These are phyloP conservation scores for Starmerella floricola DNA, from an alignment of 805 yeast species.

Conservation along the genomic window DNA sequence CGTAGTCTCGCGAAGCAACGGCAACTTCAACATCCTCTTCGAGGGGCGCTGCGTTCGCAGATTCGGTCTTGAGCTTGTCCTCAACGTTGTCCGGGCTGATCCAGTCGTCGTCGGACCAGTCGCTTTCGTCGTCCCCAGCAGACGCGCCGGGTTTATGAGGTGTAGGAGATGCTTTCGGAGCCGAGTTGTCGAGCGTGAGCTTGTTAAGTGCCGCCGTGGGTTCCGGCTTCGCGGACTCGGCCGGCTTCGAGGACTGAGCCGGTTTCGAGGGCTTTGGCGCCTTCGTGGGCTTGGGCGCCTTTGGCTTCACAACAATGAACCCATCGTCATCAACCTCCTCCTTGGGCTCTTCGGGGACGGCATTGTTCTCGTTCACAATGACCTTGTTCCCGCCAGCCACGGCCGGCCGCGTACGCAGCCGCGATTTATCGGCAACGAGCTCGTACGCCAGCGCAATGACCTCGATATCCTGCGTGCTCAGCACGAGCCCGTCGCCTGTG, in stretches of 20 bases:
- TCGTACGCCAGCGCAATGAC: slow-evolving; percentile 86
- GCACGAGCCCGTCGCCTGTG: slow-evolving; percentile 84
- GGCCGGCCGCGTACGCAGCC: slow-evolving; percentile 16
- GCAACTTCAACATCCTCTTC: slow-evolving; percentile 53
- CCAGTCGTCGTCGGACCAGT: slow-evolving; percentile 84
- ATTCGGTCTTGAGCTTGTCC: slow-evolving; percentile 57
- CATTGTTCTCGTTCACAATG: slow-evolving; percentile 5
- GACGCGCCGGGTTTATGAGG: no score
- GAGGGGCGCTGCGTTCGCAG: slow-evolving; percentile 43
- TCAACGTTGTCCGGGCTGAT: slow-evolving; percentile 77
- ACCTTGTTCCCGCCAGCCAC: slow-evolving; percentile 7
- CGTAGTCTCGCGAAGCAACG: slow-evolving; percentile 89
- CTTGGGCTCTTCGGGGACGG: background rate
- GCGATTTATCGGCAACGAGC: slow-evolving; percentile 29
- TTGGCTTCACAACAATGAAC: slow-evolving; percentile 17
- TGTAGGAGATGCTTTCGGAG: no score
- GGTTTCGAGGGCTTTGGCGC: no score
- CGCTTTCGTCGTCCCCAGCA: slow-evolving; percentile 50
- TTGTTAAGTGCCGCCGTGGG: no score
- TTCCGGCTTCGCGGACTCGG: no score
- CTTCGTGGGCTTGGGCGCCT: slow-evolving; percentile 12
- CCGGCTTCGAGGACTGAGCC: no score
- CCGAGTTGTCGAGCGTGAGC: no score
- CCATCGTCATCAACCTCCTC: slow-evolving; percentile 18
- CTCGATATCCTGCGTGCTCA: slow-evolving; percentile 84